Percentiles rank a stretch among this genome's conserved stretches.
Conservation (phyloP, 192 early-diverging fungal species). For the Phlyctochytrium planicorne region DNA sequence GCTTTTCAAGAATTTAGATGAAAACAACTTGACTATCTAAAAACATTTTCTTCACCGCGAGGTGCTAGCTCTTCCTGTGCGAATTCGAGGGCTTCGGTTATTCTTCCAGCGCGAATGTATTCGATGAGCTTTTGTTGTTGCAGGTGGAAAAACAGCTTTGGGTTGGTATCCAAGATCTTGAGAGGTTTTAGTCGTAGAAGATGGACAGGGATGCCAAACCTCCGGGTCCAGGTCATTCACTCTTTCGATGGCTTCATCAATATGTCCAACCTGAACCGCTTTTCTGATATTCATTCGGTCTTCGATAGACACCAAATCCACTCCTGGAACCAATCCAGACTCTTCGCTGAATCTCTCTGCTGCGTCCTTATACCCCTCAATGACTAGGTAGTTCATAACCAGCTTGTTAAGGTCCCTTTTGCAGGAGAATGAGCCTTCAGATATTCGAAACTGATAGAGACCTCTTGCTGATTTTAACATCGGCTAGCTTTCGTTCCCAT, state of each 20-base stretch:
- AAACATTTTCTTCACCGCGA: slow-evolving; percentile 95
- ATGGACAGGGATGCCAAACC: slow-evolving; percentile 40
- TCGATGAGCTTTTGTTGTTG: slow-evolving; percentile 98
- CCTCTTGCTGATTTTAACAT: slow-evolving; percentile 84
- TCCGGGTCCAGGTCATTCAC: slow-evolving; percentile 99
- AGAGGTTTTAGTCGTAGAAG: background rate
- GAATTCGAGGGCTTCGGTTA: slow-evolving; percentile 87
- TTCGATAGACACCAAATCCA: slow-evolving; percentile 87
- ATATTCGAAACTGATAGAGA: slow-evolving; percentile 32
- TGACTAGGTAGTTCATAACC: slow-evolving; percentile 98
- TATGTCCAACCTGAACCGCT: slow-evolving; percentile 85
- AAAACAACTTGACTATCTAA: background rate
- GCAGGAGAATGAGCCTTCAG: background rate
- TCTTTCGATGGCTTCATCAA: slow-evolving; percentile 92
- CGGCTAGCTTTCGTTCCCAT: slow-evolving; percentile 80
- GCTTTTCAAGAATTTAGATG: slow-evolving; percentile 40
- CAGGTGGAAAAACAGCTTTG: slow-evolving; percentile 90
- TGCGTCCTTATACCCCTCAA: slow-evolving; percentile 99
- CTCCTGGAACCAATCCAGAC: slow-evolving; percentile 71
- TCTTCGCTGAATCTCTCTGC: slow-evolving; percentile 94
- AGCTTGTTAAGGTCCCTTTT: slow-evolving; percentile 88
- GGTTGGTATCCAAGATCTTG: slow-evolving; percentile 92
- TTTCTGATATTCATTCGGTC: slow-evolving; percentile 94
- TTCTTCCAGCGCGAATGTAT: slow-evolving; percentile 77
- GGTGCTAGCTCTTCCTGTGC: slow-evolving; percentile 97